A percentile compares a stretch with the other conserved stretches of the same genome.
These are phyloP conservation scores for Mycena pura DNA, from an alignment of 768 basidiomycete genomes.

Conservation along the genomic window DNA sequence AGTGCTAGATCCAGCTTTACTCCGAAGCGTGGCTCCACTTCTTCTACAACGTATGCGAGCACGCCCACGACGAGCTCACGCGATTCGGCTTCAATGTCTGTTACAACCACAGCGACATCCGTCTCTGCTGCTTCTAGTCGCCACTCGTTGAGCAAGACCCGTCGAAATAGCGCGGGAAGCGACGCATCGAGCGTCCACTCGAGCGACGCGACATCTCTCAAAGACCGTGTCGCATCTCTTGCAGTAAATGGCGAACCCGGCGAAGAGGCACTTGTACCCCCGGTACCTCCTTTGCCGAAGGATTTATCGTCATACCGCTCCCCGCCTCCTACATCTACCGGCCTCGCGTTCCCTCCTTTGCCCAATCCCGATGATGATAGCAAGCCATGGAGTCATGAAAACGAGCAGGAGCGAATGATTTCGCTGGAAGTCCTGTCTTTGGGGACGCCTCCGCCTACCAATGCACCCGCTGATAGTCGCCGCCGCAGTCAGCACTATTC, in stretches of 20 bases:
- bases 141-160: conserved; percentile 70
- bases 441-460: conserved; percentile 38
- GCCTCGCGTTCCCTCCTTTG: conserved; percentile 56
- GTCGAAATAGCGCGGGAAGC: conserved; percentile 86
- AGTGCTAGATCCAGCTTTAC: conserved; percentile 76
- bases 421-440: conserved; percentile 59
- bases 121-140: conserved; percentile 75
- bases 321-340: conserved; percentile 66
- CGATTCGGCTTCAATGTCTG: conserved; percentile 85
- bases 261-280: conserved; percentile 80
- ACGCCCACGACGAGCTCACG: conserved; percentile 82
- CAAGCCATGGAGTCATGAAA: conserved; percentile 50
- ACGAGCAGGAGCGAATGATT: conserved; percentile 52
- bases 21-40: conserved; percentile 88
- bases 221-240: conserved; percentile 72
- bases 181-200: conserved; percentile 82
- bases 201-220: conserved; percentile 64
- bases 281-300: conserved; percentile 92
- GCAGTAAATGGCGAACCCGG: conserved; percentile 62
- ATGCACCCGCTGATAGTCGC: conserved; percentile 38
- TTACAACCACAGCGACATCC: conserved; percentile 79
- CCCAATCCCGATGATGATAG: conserved; percentile 50
- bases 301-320: conserved; percentile 82
- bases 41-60: conserved; percentile 85
- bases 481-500: conserved; percentile 50